These are phyloP conservation scores for Arthrobotrys iridis DNA, from an alignment of 2,329 filamentous ascomycete genomes.

Conservation along the genomic window DNA sequence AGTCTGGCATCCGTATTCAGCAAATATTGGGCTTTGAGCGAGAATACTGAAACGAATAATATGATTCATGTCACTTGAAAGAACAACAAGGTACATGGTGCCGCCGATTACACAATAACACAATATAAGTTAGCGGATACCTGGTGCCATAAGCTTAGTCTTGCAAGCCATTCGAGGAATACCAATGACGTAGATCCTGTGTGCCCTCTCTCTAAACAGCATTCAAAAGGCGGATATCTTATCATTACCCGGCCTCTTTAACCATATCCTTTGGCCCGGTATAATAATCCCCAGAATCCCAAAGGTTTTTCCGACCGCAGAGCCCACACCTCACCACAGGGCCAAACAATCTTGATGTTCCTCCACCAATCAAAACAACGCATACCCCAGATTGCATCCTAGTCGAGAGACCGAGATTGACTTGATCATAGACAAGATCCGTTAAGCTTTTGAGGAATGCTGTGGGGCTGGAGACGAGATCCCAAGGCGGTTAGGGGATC, in stretches of 20 bases:
- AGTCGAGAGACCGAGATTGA: neutral
- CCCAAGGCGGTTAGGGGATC: neutral
- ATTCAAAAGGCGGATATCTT: too few relatives aligned
- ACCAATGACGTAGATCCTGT: too few relatives aligned
- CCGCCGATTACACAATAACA: too few relatives aligned
- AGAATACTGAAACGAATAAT: too few relatives aligned
- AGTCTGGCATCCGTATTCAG: too few relatives aligned
- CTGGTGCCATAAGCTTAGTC: too few relatives aligned
- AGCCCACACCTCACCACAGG: slow-evolving; percentile 1
- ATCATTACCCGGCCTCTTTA: slow-evolving; percentile 27
- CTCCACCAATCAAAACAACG: slow-evolving; percentile 42
- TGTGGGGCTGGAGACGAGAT: slow-evolving; percentile 43
- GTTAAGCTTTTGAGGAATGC: slow-evolving; percentile 14
- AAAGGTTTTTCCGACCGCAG: slow-evolving; percentile 37
- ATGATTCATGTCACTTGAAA: too few relatives aligned
- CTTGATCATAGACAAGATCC: neutral
- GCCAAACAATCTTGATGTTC: neutral
- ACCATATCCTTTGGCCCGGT: slow-evolving; percentile 34
- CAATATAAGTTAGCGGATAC: too few relatives aligned
- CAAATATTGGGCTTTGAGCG: too few relatives aligned
- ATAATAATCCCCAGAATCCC: neutral
- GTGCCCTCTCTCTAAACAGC: too few relatives aligned
- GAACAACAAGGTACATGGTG: too few relatives aligned
- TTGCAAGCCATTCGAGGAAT: too few relatives aligned
- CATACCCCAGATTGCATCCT: slow-evolving; percentile 23